Base-by-base conservation (phyloP, 2,329 filamentous ascomycete species). In the Fusarium sp. region DNA sequence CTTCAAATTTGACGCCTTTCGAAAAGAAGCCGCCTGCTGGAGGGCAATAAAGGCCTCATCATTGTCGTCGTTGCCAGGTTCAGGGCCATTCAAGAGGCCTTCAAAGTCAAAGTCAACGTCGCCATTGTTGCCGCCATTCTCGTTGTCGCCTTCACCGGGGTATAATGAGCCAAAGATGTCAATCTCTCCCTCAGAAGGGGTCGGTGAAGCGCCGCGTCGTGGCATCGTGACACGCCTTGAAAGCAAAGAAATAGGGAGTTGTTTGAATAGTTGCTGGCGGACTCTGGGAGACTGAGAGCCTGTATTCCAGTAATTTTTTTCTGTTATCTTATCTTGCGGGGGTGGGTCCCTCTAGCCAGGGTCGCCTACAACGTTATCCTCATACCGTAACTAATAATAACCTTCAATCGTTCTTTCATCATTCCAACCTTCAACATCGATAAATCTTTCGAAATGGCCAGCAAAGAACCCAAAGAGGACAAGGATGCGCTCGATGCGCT, bases 21-120 rank as follows among this genome's bases (percentile, higher is more conserved):
- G 83, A 73, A 97, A 97, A 5, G 91, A 92, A 14, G 92, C 92
- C 4, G 91, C 89, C 74, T 97, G 93, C 69, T 90, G 86, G 33
- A 91, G 85, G 9, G 93, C 92, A 76, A 99, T 99, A 71, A 97
- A 98, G 0, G 90, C 90, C 72, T 90, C 93, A 72, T 99, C 93
- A 15, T 81, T 88, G 43, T 88, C 89, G 35, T 84, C 86, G 36
- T 78, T 77, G n/a, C 73, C 80, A 1, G 65, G 66, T 4, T 60
- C 57, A 74, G 66, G 67, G n/a, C 60, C 79, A 54, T 88, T 84
- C 43, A 92, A 77, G 41, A 92, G 82, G 46, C 84, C 83, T 48
- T 83, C 83, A 36, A 84, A 81, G 64, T 88, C 84, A 45, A 88
- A 79, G 46, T 83, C 81, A 42, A 76, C 73, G 43, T 67, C 68